Percentiles rank a stretch among this genome's conserved stretches.
These are phyloP conservation scores for Hymenoscyphus scutula DNA, from an alignment of 2,329 filamentous ascomycete genomes.

Conservation along the genomic window DNA sequence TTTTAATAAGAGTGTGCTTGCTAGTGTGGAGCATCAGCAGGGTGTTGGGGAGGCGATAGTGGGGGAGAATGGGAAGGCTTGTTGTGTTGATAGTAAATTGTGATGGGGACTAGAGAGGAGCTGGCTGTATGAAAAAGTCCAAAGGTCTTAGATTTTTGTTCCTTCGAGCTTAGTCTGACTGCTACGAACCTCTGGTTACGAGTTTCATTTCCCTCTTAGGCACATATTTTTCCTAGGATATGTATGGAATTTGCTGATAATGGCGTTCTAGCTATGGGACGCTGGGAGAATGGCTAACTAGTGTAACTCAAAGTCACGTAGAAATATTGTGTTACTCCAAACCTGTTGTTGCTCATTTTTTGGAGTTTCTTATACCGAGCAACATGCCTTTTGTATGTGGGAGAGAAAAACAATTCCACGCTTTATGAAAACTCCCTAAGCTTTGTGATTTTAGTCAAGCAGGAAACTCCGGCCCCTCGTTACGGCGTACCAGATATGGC, in stretches of 20 bases:
- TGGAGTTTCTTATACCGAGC: background rate
- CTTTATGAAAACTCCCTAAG: too few species aligned
- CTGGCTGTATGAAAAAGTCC: background rate
- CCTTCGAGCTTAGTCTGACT: too few species aligned
- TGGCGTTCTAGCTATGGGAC: slow-evolving; percentile 16
- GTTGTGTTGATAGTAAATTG: slow-evolving; percentile 28
- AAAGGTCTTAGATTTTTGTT: too few species aligned
- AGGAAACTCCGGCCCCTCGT: too few species aligned
- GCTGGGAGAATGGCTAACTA: slow-evolving; percentile 29
- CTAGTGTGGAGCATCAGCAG: slow-evolving; percentile 23
- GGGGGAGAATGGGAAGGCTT: slow-evolving; percentile 24
- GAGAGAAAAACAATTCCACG: too few species aligned
- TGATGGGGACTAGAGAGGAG: slow-evolving; percentile 5
- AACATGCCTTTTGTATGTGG: too few species aligned
- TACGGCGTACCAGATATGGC: too few species aligned
- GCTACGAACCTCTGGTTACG: too few species aligned
- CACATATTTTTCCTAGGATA: too few species aligned
- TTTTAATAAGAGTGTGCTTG: slow-evolving; percentile 39
- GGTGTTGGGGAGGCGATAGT: slow-evolving; percentile 23
- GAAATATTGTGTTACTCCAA: slow-evolving; percentile 24
- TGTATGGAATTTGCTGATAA: background rate
- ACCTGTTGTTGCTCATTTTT: background rate
- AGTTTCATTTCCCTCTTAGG: too few species aligned
- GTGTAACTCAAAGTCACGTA: slow-evolving; percentile 18
- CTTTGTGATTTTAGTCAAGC: too few species aligned